Evolutionary conservation across 352 stramenopile species (phyloP), one percentile per base, ranked within the genome.

Genomic region (Globisporangium spiculum): DNA sequence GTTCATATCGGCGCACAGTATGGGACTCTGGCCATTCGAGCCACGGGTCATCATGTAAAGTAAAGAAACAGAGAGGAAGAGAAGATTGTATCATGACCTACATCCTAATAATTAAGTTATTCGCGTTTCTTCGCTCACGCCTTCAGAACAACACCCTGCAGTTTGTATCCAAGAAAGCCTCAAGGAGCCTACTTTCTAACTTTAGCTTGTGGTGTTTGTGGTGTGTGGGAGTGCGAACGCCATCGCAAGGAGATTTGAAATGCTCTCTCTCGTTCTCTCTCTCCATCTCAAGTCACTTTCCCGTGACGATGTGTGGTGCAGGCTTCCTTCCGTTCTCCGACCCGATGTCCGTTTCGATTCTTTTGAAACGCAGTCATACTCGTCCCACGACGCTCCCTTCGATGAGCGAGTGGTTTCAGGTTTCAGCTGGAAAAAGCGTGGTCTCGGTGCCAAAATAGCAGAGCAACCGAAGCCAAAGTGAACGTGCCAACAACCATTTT

Each of bases 1-100:
- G 22, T 12, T 57, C 36, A 46, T n/a, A 5, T 18, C 64, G 22
- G 20, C n/a, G 30, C 60, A 48, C 4, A 46, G 8, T 10, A 59
- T 18, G 26, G 64, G 64, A 6, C 27, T 69, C n/a, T 69, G 64
- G 41, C 55, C 64, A 6, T 26, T 69, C 2, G 44, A 69, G 44
- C 64, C 54, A 4, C 44, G 54, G 1, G 9, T 62, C 16, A 58
- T 69, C 41, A 69, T 59, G 55, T 69, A n/a, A 30, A 10, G 16
- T 6, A 61, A 6, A 57, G n/a, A 20, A 22, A 55, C 12, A 38
- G 24, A 24, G 38, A 48, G 58, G 18, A 36, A 41, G 38, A 50
- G 18, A 20, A 50, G 18, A 52, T 52, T 52, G 44, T 52, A 52
- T 52, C 44, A 52, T 52, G 22, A 22, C 18, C 44, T 65, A 41